Evolutionary conservation across 129 eudicot species (phyloP).

Genomic region (Solidago caesia): DNA sequence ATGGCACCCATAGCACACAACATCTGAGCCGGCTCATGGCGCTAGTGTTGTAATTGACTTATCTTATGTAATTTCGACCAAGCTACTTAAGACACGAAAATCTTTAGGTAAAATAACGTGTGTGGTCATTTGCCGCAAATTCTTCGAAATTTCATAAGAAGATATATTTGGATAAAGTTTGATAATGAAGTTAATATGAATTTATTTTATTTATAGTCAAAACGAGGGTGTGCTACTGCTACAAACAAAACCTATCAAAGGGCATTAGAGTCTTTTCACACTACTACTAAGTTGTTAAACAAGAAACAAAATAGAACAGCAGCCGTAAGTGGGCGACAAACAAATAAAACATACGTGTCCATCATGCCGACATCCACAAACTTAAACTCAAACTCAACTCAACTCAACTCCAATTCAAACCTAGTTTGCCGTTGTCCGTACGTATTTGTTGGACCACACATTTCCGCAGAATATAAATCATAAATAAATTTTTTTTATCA

Average conservation of each 20-base stretch:
- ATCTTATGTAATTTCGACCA: too few species aligned
- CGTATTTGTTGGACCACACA: constrained; percentile 13
- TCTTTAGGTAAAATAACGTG: not conserved
- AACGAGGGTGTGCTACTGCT: not conserved
- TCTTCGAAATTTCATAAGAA: too few species aligned
- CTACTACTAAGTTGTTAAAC: not conserved
- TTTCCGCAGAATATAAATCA: not conserved
- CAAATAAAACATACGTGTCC: constrained; percentile 27
- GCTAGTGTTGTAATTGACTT: too few species aligned
- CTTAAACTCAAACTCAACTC: not conserved
- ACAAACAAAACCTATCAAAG: not conserved
- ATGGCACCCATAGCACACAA: too few species aligned
- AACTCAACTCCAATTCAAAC: not conserved
- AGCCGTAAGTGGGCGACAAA: constrained; percentile 42
- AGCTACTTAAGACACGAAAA: too few species aligned
- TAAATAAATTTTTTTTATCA: too few species aligned
- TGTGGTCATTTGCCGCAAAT: too few species aligned
- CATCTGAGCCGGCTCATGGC: too few species aligned
- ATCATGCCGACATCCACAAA: constrained; percentile 36
- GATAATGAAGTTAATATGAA: too few species aligned
- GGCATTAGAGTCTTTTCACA: constrained; percentile 16
- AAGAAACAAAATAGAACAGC: constrained; percentile 14
- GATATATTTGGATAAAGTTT: too few species aligned
- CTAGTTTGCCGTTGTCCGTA: constrained; percentile 26
- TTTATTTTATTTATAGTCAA: not conserved